Conservation (phyloP, 257 asterid genomes). For the Solanum microdontum region DNA sequence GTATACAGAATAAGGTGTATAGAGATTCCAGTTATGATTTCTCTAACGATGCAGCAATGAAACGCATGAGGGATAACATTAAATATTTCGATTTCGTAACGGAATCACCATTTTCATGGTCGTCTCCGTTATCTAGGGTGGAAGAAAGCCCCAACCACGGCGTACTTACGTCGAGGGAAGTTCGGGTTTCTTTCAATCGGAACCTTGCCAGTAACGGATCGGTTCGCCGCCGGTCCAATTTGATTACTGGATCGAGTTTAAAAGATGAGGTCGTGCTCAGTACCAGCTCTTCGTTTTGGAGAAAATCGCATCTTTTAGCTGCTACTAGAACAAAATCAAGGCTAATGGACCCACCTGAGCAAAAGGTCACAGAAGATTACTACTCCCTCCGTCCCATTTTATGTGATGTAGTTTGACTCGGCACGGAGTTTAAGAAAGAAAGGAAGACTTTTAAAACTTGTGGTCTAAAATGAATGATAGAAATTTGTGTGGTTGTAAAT, state of each 20-base stretch:
- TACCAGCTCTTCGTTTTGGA: slow-evolving; percentile 32
- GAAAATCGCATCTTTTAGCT: slow-evolving; percentile 36
- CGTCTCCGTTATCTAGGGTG: slow-evolving; percentile 33
- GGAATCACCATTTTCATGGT: slow-evolving; percentile 28
- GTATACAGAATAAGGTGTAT: slow-evolving; percentile 7
- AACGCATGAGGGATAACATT: neutral
- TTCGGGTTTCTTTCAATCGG: slow-evolving; percentile 37
- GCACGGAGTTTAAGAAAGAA: too few species aligned
- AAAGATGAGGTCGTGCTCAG: slow-evolving; percentile 45
- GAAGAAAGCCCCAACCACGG: slow-evolving; percentile 36
- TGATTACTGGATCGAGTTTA: slow-evolving; percentile 9
- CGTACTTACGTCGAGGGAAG: slow-evolving; percentile 25
- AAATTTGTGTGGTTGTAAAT: too few species aligned
- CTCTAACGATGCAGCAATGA: slow-evolving; percentile 27
- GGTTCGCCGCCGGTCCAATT: slow-evolving; percentile 37
- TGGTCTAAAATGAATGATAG: too few species aligned
- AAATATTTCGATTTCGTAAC: slow-evolving; percentile 33
- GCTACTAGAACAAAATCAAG: slow-evolving; percentile 42
- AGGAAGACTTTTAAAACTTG: too few species aligned
- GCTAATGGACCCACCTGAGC: slow-evolving; percentile 50
- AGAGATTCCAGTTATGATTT: slow-evolving; percentile 42
- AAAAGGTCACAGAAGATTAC: slow-evolving; percentile 18
- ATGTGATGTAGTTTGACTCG: too few species aligned
- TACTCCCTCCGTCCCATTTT: too few species aligned
- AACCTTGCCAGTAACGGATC: slow-evolving; percentile 8